Base-by-base conservation (phyloP, 805 yeast species). In the Wickerhamiella sorbophila region DNA sequence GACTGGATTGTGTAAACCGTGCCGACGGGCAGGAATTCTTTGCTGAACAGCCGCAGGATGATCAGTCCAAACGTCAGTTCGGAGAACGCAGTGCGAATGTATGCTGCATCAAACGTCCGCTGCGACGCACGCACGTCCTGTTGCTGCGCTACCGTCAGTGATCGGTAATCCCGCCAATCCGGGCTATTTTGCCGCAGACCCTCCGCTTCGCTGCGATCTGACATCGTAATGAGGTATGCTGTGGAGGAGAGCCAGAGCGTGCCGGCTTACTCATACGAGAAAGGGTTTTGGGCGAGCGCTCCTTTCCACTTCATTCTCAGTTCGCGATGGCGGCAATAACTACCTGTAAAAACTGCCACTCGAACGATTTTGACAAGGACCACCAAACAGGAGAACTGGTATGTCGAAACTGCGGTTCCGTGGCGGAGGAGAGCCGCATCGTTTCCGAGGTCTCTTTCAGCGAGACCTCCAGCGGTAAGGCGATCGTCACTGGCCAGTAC, bases 381-480 rank as follows among this genome's bases (percentile, higher is more conserved):
- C 52, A 48, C 36, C 45, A 36, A 16, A 48, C 59, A 10, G 52
- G 54, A 9, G 95, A 85, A 59, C 57, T 83, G 24, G 78, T 85
- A 10, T 91, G 98, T 66, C 66, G 70, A 32, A 58, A 62, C 27
- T 91, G 98, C 73, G 96, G 96, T 59, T 64, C 75, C 17, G 96
- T 91, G 24, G 72, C 73, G 44, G 94, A 85, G 49, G 97, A 87
- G 56, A 85, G 53, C 31, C 94, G 94, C 17, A 88, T 91, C 50
- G 97, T 93, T 9, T 77, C 94, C 5, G 99, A 91, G 57, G 91
- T 93, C 41, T 82, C 91, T 10, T 91, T 87, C 63, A 91, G 93
- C 35, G 99, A 93, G 55, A 71, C 87, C 2, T 71, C 94, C 16
- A 71, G 79, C 20, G 99, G 99, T 52, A 96, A 95, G 12, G 95